phyloP scores from a whole-genome alignment of 2,329 filamentous ascomycete species.

The Calonectria multiphialidica region DNA sequence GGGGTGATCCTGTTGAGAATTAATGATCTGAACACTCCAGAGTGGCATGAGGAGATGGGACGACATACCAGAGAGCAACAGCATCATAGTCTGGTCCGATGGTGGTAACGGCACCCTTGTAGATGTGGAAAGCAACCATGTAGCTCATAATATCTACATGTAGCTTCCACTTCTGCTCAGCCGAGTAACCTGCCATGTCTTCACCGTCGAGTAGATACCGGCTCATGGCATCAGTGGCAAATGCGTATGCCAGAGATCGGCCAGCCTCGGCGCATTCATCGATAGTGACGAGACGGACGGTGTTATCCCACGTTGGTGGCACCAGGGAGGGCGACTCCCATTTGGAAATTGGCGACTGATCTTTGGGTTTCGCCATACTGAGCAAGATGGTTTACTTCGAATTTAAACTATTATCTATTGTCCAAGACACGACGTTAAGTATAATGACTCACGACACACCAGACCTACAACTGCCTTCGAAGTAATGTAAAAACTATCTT shows the following conservation, averaged over 20 bases:
- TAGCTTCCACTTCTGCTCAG: conserved; percentile 79
- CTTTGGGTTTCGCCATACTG: conserved; percentile 59
- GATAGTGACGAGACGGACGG: conserved; percentile 73
- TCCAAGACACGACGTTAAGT: conserved; percentile 36
- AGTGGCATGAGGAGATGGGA: background rate
- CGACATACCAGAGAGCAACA: conserved; percentile 80
- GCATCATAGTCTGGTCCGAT: conserved; percentile 84
- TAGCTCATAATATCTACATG: conserved; percentile 84
- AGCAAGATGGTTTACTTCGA: conserved; percentile 39
- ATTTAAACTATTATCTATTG: conserved; percentile 30
- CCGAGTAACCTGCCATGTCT: conserved; percentile 71
- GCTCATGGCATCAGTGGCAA: conserved; percentile 79
- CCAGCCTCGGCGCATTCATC: conserved; percentile 79
- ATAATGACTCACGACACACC: conserved; percentile 23
- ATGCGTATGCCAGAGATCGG: conserved; percentile 80
- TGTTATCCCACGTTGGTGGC: conserved; percentile 63
- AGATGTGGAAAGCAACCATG: conserved; percentile 79
- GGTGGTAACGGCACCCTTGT: conserved; percentile 79
- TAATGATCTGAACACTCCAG: too few relatives aligned
- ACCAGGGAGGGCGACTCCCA: conserved; percentile 59
- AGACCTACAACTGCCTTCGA: conserved; percentile 54
- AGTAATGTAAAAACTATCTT: conserved; percentile 68
- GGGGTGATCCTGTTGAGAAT: conserved; percentile 80
- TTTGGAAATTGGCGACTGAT: conserved; percentile 45
- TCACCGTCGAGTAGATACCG: conserved; percentile 81